These are phyloP conservation scores for Tricholoma furcatifolium DNA, from an alignment of 768 basidiomycete species.

Conservation along the genomic window DNA sequence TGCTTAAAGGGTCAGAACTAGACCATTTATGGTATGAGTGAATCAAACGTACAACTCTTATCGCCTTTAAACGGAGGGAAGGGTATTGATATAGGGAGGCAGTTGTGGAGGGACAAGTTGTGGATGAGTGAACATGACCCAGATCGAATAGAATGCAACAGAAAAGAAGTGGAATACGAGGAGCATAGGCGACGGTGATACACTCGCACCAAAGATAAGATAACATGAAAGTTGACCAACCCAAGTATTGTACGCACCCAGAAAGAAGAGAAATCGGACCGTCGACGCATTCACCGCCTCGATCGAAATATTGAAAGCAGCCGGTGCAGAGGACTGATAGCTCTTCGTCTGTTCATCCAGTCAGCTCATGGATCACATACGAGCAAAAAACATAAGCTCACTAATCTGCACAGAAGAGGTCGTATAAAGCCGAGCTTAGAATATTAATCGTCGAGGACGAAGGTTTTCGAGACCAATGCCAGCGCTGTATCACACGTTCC, in stretches of 20 bases:
- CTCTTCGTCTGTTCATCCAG: constrained; percentile 44
- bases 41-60: constrained; percentile 63
- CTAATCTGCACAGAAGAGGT: constrained; percentile 93
- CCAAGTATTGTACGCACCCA: constrained; percentile 52
- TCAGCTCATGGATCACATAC: background rate
- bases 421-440: constrained; percentile 89
- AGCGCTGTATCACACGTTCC: constrained; percentile 54
- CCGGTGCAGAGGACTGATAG: constrained; percentile 71
- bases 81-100: constrained; percentile 70
- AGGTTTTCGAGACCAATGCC: constrained; percentile 88
- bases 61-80: constrained; percentile 51
- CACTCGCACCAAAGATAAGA: constrained; percentile 39
- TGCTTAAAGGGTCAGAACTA: constrained; percentile 25
- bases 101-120: constrained; percentile 26
- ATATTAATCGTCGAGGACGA: constrained; percentile 89
- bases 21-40: background rate
- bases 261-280: constrained; percentile 91
- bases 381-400: constrained; percentile 34
- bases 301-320: constrained; percentile 97
- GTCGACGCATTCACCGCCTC: constrained; percentile 83
- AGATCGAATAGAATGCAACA: constrained; percentile 95
- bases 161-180: constrained; percentile 92
- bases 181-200: constrained; percentile 72
- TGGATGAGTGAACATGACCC: constrained; percentile 74
- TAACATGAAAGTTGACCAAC: background rate